Conservation (phyloP, 2,329 filamentous ascomycete species). For the Exophiala sideris region DNA sequence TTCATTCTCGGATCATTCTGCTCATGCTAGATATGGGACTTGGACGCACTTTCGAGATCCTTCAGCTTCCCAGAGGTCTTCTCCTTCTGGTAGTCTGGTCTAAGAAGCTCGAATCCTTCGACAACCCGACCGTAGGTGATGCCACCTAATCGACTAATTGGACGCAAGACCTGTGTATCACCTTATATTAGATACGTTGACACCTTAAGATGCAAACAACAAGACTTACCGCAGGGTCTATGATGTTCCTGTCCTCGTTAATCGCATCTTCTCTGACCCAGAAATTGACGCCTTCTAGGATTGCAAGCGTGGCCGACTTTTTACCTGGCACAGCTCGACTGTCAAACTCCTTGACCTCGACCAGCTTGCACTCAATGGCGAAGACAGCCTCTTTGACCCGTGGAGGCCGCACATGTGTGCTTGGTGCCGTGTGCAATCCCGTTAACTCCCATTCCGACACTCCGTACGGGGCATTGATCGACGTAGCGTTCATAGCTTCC, state of each 20-base stretch:
- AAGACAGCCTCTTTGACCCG: constrained; percentile 80
- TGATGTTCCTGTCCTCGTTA: constrained; percentile 67
- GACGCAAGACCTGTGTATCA: constrained; percentile 60
- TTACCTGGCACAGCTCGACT: constrained; percentile 58
- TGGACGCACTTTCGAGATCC: background rate
- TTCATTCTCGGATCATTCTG: too few relatives aligned
- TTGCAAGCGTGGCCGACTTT: constrained; percentile 68
- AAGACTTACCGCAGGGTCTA: constrained; percentile 49
- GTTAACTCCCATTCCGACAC: constrained; percentile 71
- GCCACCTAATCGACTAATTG: constrained; percentile 71
- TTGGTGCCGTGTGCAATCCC: constrained; percentile 68
- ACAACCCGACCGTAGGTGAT: constrained; percentile 74
- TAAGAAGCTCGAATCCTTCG: constrained; percentile 60
- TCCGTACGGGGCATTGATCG: constrained; percentile 72
- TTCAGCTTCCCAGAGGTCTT: background rate
- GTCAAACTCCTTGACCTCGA: constrained; percentile 72
- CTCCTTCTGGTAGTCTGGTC: background rate
- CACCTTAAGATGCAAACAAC: constrained; percentile 37
- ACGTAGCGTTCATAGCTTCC: constrained; percentile 80
- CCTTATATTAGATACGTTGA: background rate
- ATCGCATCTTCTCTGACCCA: constrained; percentile 87
- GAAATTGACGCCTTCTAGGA: constrained; percentile 80
- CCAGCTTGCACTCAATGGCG: constrained; percentile 72
- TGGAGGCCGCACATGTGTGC: constrained; percentile 63
- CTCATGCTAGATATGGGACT: too few relatives aligned